Base-by-base conservation (phyloP, 1,284 basidiomycete genomes). In the Phenoliferia sp. region DNA sequence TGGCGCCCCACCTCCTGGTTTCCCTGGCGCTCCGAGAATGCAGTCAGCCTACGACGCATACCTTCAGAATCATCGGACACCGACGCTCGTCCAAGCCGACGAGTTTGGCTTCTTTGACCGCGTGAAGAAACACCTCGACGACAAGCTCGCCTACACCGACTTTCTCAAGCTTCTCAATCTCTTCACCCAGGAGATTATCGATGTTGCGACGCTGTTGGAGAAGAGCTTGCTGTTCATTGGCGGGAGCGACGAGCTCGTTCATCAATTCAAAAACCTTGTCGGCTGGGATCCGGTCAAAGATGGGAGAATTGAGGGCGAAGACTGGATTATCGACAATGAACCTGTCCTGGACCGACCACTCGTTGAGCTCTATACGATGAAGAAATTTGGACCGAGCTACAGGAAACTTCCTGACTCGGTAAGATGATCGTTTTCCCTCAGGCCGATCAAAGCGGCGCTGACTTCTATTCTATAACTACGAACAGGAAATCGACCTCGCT, bases 161-260 rank as follows among this genome's bases (percentile, higher is more conserved):
- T 98, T 99, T 81, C 82, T 99, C 73, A 97, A 95, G 79, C 83
- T 97, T 65, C 86, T 97, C 77, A 98, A 98, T 78, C 83, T 98
- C 1, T 99, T 95, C 79, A 90, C 92, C 2, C 92, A 97, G 78
- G 92, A 94, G 76, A 88, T 91, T 75, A 94, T 99, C 76, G 90
- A 96, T 77, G 83, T 88, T 64, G 87, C 87, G 75, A 88, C 87
- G 3, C 85, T 99, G 34, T 84, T 99, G 48, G 87, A 92, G 69
- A 85, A 89, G 56, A 88, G 90, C 17, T 84, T 87, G 65, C 83
- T 86, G 32, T 96, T 96, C 80, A 83, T 98, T 65, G 83, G 83
- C 26, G 86, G 87, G 57, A 86, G 89, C 35, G 87, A 87, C 6
- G 91, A 94, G 44, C 82, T 98, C 65, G 86, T 94, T 80, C 78